phyloP scores from a whole-genome alignment of 2,329 filamentous ascomycete genomes.

The Penicillium brevicompactum region DNA sequence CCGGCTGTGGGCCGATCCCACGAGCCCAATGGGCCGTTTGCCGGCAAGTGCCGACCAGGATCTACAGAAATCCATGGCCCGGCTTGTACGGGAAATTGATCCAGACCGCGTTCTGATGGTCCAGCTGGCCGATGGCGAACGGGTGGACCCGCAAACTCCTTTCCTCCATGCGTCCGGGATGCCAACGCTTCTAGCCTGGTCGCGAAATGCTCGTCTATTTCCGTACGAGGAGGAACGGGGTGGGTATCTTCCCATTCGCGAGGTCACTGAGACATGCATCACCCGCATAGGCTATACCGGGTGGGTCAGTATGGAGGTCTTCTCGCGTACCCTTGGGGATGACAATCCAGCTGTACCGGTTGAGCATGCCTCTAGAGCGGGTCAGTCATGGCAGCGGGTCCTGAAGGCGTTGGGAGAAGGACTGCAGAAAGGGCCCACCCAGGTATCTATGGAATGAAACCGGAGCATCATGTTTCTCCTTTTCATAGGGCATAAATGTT shows the following conservation, averaged over 20 bases:
- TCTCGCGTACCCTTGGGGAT: slow-evolving; percentile 60
- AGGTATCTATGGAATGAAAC: not conserved
- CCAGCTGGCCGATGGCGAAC: slow-evolving; percentile 74
- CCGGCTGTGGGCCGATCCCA: slow-evolving; percentile 69
- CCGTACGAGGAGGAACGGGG: slow-evolving; percentile 63
- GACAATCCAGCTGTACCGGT: slow-evolving; percentile 55
- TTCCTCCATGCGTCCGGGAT: slow-evolving; percentile 59
- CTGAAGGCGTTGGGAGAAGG: slow-evolving; percentile 12
- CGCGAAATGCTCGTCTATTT: slow-evolving; percentile 70
- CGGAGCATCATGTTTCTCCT: not conserved
- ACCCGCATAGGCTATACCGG: slow-evolving; percentile 63
- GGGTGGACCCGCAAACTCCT: slow-evolving; percentile 57
- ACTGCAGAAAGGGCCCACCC: not conserved
- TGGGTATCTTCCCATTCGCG: slow-evolving; percentile 66
- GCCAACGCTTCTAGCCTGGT: slow-evolving; percentile 72
- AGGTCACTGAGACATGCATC: slow-evolving; percentile 64
- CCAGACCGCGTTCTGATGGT: slow-evolving; percentile 70
- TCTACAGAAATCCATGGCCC: slow-evolving; percentile 56
- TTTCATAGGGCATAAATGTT: not conserved
- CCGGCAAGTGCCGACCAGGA: slow-evolving; percentile 55
- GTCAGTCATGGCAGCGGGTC: slow-evolving; percentile 20
- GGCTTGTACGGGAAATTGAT: slow-evolving; percentile 59
- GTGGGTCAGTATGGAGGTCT: slow-evolving; percentile 72
- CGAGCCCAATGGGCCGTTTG: slow-evolving; percentile 53
- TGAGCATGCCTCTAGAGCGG: slow-evolving; percentile 54